phyloP scores from a whole-genome alignment of 2,329 filamentous ascomycete species.

The Fonsecaea pedrosoi region DNA sequence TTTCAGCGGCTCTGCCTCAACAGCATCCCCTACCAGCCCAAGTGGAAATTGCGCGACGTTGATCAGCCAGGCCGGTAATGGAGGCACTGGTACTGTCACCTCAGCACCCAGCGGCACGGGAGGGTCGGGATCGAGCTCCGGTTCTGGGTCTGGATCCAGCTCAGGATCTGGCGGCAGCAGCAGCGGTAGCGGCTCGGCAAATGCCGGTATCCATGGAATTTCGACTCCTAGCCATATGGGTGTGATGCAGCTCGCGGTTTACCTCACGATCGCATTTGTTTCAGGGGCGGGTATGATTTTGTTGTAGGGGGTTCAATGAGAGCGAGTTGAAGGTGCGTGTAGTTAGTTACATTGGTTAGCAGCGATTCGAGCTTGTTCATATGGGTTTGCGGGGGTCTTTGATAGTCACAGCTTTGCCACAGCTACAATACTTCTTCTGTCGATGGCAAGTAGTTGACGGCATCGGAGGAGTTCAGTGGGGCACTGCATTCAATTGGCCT shows the following conservation, averaged over 20 bases:
- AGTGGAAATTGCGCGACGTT: constrained; percentile 48
- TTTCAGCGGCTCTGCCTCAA: constrained; percentile 51
- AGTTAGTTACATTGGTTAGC: constrained; percentile 1
- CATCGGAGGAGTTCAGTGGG: constrained; percentile 25
- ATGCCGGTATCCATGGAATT: constrained; percentile 27
- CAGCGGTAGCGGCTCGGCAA: constrained; percentile 38
- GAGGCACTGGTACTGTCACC: constrained; percentile 50
- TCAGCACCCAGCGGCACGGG: constrained; percentile 46
- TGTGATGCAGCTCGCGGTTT: constrained; percentile 51
- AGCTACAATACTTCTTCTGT: neutral
- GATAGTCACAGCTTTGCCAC: constrained; percentile 1
- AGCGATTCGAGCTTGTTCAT: constrained; percentile 17
- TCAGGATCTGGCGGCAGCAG: constrained; percentile 43
- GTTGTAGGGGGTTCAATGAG: constrained; percentile 46
- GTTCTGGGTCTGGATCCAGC: constrained; percentile 32
- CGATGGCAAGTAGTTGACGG: constrained; percentile 16
- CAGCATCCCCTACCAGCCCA: constrained; percentile 45
- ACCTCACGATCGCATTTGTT: constrained; percentile 52
- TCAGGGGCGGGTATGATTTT: constrained; percentile 56
- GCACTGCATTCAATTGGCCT: constrained; percentile 20
- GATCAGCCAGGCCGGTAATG: constrained; percentile 50
- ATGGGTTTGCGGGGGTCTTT: constrained; percentile 18
- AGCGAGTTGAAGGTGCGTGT: neutral
- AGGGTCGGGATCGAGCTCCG: constrained; percentile 34
- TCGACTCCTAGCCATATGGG: constrained; percentile 44